phyloP scores from a whole-genome alignment of 345 rosid species.

The Aquilaria yunnanensis region DNA sequence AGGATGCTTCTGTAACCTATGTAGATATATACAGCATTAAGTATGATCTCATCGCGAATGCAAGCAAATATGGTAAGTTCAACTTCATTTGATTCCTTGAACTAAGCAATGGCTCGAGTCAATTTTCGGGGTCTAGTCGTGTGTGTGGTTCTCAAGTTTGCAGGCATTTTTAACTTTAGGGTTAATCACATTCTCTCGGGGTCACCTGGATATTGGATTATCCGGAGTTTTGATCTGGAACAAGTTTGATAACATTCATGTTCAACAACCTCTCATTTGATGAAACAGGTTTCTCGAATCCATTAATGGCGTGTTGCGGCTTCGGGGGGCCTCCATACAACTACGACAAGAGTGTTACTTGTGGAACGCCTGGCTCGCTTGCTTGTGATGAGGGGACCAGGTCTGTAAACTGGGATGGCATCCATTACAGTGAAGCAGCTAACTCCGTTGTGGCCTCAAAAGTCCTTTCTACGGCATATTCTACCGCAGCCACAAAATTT shows the following conservation, averaged over 20 bases:
- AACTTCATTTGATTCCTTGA: not conserved
- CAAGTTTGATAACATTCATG: no score
- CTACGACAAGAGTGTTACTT: slow-evolving; percentile 51
- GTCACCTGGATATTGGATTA: no score
- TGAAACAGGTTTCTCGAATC: slow-evolving; percentile 50
- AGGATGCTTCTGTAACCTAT: slow-evolving; percentile 51
- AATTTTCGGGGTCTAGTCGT: no score
- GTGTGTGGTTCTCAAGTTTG: no score
- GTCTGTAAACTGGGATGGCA: slow-evolving; percentile 70
- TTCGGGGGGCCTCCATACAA: slow-evolving; percentile 86
- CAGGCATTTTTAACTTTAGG: no score
- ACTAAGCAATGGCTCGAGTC: no score
- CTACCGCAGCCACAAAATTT: slow-evolving; percentile 42
- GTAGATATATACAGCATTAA: slow-evolving; percentile 71
- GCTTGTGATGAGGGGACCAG: slow-evolving; percentile 44
- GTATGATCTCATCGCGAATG: slow-evolving; percentile 60
- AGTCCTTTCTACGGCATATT: slow-evolving; percentile 51
- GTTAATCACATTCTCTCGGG: no score
- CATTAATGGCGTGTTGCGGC: slow-evolving; percentile 84
- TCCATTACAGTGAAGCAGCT: slow-evolving; percentile 77
- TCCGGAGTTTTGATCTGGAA: no score
- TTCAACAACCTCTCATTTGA: no score
- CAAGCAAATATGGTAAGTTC: slow-evolving; percentile 45
- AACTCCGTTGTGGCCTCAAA: slow-evolving; percentile 50
- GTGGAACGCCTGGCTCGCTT: slow-evolving; percentile 46